Base-by-base conservation (phyloP, 2,329 filamentous ascomycete genomes). In the Hysterium pulicare region DNA sequence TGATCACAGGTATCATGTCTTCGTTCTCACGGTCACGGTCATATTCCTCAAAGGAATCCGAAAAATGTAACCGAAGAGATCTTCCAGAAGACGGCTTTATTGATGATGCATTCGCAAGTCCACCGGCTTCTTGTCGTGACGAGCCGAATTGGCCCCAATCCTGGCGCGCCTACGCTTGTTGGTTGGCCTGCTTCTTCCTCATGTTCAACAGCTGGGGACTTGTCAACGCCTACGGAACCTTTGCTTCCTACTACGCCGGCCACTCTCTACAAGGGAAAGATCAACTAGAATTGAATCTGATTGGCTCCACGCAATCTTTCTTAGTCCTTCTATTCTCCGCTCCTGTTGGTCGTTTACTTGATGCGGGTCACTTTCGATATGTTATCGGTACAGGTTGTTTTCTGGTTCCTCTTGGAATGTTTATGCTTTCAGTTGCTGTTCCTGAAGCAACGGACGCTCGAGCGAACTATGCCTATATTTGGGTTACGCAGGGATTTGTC, bases 151-250 rank as follows among this genome's bases (percentile, higher is more conserved):
- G 73, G 72, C 73, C 72, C 2, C 60, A 45, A 20, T 59, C 63
- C 33, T 73, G 70, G 70, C 58, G 66, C 45, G 66, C 73, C 11
- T 76, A 72, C 45, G 50, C 61, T 5, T 69, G 67, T 40, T 59
- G 74, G 42, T 50, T 72, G 4, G 71, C 68, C 19, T 72, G 73
- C 46, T 76, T 75, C 55, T 66, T 74, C 42, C 69, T 75, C 41
- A 76, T 76, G 73, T 73, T 71, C 57, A 72, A 72, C 49, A 67
- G 64, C 21, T 74, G 71, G 71, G 71, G 71, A 9, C 52, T 74
- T 1, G 70, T 75, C 23, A 75, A 74, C 46, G 68, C 71, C 5
- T 76, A 72, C 43, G 74, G 74, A 28, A 75, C 73, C 3, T 76
- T 71, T 55, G 62, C 70, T 1, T 74, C 71, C 1, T 75, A 69